Conservation (phyloP, 768 basidiomycete species). For the Lactarius sanguifluus region DNA sequence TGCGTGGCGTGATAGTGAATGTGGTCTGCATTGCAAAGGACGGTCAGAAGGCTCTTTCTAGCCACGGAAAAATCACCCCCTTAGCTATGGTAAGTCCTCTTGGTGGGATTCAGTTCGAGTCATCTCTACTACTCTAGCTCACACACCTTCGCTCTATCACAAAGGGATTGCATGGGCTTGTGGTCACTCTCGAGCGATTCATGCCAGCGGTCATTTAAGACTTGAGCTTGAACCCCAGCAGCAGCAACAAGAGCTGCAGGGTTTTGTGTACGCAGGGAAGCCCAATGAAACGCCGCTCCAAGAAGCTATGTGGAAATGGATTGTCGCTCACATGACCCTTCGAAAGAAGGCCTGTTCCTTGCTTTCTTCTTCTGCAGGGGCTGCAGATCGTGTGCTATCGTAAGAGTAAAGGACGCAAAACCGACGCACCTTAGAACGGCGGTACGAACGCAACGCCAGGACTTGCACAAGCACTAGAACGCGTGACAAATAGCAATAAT, state of each 20-base stretch:
- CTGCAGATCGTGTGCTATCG: background rate
- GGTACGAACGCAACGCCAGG: background rate
- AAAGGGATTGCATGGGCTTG: background rate
- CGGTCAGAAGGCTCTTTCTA: background rate
- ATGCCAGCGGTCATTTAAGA: background rate
- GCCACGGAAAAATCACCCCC: background rate
- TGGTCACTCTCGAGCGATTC: background rate
- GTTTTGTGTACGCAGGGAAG: background rate
- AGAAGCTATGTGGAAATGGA: background rate
- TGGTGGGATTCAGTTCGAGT: background rate
- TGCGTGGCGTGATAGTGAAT: background rate
- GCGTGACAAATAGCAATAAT: slow-evolving; percentile 26
- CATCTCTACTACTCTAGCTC: background rate
- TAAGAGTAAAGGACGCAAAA: background rate
- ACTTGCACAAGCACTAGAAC: background rate
- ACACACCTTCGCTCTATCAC: background rate
- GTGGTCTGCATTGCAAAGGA: too few species aligned
- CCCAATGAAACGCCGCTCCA: background rate
- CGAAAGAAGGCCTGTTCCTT: background rate
- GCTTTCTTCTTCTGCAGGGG: too few species aligned
- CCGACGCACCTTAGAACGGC: background rate
- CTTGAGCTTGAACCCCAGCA: background rate
- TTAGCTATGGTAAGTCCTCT: background rate
- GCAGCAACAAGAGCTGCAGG: background rate
- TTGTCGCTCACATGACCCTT: background rate